These are phyloP conservation scores for Phytophthora brassicae DNA, from an alignment of 352 stramenopile genomes.

Conservation along the genomic window DNA sequence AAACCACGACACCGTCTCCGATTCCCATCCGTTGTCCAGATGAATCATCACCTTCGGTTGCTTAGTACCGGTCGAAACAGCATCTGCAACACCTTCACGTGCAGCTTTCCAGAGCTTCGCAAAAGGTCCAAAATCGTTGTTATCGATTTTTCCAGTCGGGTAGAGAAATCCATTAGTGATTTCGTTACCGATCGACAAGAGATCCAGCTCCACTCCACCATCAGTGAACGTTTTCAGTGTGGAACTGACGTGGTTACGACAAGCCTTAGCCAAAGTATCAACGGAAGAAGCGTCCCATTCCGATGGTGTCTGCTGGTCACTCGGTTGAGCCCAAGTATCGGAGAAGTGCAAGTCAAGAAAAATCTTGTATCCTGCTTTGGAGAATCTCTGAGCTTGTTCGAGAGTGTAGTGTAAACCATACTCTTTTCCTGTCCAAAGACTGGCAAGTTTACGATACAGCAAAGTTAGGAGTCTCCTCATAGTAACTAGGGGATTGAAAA, in stretches of 20 bases:
- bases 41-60: slow-evolving; percentile 41
- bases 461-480: not conserved
- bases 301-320: slow-evolving; percentile 18
- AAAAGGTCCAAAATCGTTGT: slow-evolving; percentile 30
- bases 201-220: slow-evolving; percentile 28
- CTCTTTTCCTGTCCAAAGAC: slow-evolving; percentile 30
- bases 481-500: not conserved
- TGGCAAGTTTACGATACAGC: not conserved
- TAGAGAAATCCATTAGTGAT: slow-evolving; percentile 37
- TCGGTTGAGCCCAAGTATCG: slow-evolving; percentile 33
- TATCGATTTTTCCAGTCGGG: slow-evolving; percentile 27
- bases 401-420: slow-evolving; percentile 33
- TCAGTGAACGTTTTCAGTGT: slow-evolving; percentile 34
- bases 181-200: slow-evolving; percentile 37
- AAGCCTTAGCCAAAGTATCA: slow-evolving; percentile 15
- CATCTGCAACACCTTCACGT: slow-evolving; percentile 26
- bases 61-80: slow-evolving; percentile 21
- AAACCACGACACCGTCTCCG: slow-evolving; percentile 34
- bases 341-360: slow-evolving; percentile 41
- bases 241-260: slow-evolving; percentile 29
- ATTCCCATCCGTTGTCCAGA: slow-evolving; percentile 36
- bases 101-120: slow-evolving; percentile 32
- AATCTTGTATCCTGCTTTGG: slow-evolving; percentile 34
- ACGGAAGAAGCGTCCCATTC: slow-evolving; percentile 26
- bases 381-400: slow-evolving; percentile 27